Evolutionary conservation across 371 early-diverging fungal species (phyloP).

Genomic region (Rhizopus stolonifer): DNA sequence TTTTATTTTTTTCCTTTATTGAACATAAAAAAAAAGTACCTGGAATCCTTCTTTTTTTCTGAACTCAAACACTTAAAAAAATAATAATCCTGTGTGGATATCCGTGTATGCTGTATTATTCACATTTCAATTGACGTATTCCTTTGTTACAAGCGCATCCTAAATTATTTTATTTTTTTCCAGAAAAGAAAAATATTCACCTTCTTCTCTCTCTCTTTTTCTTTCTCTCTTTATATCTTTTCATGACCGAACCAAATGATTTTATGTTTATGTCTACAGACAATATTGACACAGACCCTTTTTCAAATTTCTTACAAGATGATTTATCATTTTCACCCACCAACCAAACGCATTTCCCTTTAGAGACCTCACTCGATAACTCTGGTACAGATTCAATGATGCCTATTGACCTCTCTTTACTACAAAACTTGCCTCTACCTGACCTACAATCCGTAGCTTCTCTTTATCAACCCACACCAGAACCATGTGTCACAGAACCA

Average conservation of each 20-base stretch:
- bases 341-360: constrained; percentile 26
- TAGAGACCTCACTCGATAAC: constrained; percentile 26
- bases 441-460: constrained; percentile 27
- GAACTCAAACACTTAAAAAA: no score
- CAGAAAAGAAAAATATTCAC: neutral
- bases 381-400: constrained; percentile 18
- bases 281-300: constrained; percentile 29
- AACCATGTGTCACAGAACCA: no score
- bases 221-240: neutral
- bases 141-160: neutral
- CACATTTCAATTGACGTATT: no score
- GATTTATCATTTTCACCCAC: constrained; percentile 12
- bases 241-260: constrained; percentile 29
- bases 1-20: neutral
- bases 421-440: constrained; percentile 36
- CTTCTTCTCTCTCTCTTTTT: neutral
- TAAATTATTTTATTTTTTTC: no score
- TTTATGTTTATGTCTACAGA: constrained; percentile 24
- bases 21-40: no score
- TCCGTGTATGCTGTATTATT: no score
- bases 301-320: constrained; percentile 27
- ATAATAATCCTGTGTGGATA: no score
- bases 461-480: constrained; percentile 31
- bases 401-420: constrained; percentile 25
- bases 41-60: constrained; percentile 2